phyloP scores from a whole-genome alignment of 176 grass and related monocot species.

The Carex littledalei region DNA sequence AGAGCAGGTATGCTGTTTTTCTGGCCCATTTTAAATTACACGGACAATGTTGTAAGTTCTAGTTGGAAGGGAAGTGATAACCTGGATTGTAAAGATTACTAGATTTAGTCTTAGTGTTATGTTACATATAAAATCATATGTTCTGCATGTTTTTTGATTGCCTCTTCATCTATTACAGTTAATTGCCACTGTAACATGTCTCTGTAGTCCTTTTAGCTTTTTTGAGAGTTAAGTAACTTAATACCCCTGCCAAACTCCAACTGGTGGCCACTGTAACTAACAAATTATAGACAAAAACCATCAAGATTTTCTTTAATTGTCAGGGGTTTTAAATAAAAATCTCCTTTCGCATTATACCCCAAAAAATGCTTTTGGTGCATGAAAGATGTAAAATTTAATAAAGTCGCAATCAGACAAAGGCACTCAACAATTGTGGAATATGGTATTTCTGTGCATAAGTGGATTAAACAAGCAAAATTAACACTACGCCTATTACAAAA shows the following conservation, averaged over 20 bases:
- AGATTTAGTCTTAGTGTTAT: background rate
- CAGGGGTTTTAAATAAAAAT: background rate
- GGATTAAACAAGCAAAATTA: background rate
- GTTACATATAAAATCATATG: background rate
- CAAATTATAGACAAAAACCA: background rate
- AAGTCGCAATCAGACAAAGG: background rate
- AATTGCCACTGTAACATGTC: background rate
- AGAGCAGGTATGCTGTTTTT: conserved; percentile 61
- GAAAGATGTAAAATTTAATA: background rate
- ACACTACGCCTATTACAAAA: background rate
- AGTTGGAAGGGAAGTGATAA: background rate
- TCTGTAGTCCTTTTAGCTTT: background rate
- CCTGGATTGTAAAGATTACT: background rate
- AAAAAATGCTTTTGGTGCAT: background rate
- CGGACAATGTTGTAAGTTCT: background rate
- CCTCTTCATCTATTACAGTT: background rate
- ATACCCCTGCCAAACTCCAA: background rate
- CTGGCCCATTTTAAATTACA: background rate
- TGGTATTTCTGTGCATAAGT: background rate
- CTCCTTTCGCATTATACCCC: background rate
- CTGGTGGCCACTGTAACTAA: background rate
- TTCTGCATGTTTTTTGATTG: background rate
- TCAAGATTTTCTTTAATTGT: background rate
- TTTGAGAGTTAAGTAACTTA: background rate
- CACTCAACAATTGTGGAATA: background rate